Evolutionary conservation across 208 protist species (phyloP), one percentile per base, ranked within the genome.

Genomic region (Herpetomonas tarakana): DNA sequence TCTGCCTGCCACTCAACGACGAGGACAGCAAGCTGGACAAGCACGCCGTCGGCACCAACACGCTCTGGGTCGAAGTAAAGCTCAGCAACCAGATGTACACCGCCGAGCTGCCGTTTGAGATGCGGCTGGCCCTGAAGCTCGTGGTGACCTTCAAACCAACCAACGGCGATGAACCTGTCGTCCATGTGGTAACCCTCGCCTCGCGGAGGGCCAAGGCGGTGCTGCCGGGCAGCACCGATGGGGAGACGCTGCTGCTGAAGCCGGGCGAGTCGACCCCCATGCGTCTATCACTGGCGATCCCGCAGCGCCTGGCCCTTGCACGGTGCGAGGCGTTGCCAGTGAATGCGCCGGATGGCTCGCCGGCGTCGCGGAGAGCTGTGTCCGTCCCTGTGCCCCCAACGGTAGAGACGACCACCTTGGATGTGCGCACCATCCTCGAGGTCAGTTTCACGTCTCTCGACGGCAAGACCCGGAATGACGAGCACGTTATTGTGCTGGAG

Each of bases 251-350:
- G 9, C 16, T 22, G 44, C 44, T 49, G 16, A 12, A 22, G 19
- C 44, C 44, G 44, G 44, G 44, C 4, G 44, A 49, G 44, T 11
- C 44, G 44, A 49, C 44, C 16, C 44, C 44, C 16, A 49, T 49
- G 44, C 44, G 44, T 11, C 44, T 49, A 4, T 49, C 44, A 4
- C 44, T 49, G 19, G 19, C 44, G 16, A 18, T 49, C 4, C 16
- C 9, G 44, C 44, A 49, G 44, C 44, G 4, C 11, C 44, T 49
- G 9, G 44, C 44, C 16, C 44, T 49, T 4, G 3, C 19, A 4
- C 9, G 4, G 44, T 49, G 44, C 19, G 44, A 49, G 16, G 16
- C 9, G 16, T 7, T 24, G 11, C 44, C 44, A 4, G 6, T 49
- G 11, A 18, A 6, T 22, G 16, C 4, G 11, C 19, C 9, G 4